phyloP scores from a whole-genome alignment of 2,329 filamentous ascomycete species.

The Blastomyces gilchristii region DNA sequence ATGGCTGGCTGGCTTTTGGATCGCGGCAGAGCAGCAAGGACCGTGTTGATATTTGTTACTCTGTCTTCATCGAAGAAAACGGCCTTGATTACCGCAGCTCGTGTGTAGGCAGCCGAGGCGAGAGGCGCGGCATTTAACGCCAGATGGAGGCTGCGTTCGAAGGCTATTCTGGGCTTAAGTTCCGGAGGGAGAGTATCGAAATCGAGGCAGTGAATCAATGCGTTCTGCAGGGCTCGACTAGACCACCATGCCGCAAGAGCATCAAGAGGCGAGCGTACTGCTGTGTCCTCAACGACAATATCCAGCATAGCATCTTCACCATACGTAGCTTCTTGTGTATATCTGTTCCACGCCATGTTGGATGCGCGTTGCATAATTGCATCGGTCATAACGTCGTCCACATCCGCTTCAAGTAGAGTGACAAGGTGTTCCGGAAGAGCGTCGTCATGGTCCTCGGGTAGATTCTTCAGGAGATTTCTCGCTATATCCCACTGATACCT shows the following conservation, averaged over 20 bases:
- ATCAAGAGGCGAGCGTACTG: conserved; percentile 78
- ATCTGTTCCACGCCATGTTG: conserved; percentile 79
- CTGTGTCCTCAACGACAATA: conserved; percentile 70
- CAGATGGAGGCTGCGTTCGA: conserved; percentile 50
- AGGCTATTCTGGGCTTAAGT: conserved; percentile 30
- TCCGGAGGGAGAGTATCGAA: conserved; percentile 33
- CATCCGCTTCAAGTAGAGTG: conserved; percentile 64
- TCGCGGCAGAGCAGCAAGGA: conserved; percentile 44
- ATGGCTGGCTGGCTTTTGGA: conserved; percentile 18
- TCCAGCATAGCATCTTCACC: conserved; percentile 64
- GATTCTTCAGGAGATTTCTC: conserved; percentile 45
- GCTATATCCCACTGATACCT: conserved; percentile 73
- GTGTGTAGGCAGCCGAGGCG: conserved; percentile 58
- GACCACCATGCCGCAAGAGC: conserved; percentile 90
- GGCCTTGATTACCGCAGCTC: conserved; percentile 49
- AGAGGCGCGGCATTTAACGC: conserved; percentile 66
- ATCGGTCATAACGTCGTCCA: conserved; percentile 69
- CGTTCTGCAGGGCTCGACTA: conserved; percentile 58
- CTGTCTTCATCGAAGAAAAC: conserved; percentile 47
- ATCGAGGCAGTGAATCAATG: conserved; percentile 54
- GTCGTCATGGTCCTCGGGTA: conserved; percentile 49
- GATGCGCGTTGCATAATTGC: conserved; percentile 74
- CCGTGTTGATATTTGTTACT: conserved; percentile 41
- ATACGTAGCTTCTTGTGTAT: conserved; percentile 56
- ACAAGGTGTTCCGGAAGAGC: conserved; percentile 66